Conservation (phyloP, 441 rosid genomes). For the Gossypium schwendimanii region DNA sequence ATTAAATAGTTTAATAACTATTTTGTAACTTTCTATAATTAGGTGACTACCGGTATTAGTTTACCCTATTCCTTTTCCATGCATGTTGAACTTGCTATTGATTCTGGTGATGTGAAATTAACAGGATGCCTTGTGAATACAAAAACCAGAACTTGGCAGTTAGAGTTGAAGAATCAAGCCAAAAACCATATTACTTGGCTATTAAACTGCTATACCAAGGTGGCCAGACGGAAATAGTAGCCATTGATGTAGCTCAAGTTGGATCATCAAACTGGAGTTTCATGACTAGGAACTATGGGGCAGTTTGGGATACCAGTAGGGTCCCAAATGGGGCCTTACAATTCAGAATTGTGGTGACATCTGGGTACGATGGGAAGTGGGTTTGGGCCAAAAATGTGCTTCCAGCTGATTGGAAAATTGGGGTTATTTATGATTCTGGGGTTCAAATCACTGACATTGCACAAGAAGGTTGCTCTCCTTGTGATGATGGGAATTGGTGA, state of each 20-base stretch:
- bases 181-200: slow-evolving; percentile 61
- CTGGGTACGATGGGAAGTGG: slow-evolving; percentile 80
- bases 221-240: slow-evolving; percentile 83
- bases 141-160: slow-evolving; percentile 54
- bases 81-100: neutral
- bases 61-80: no score
- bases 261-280: slow-evolving; percentile 62
- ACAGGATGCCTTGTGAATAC: slow-evolving; percentile 77
- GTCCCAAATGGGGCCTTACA: slow-evolving; percentile 71
- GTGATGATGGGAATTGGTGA: slow-evolving; percentile 50
- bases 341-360: slow-evolving; percentile 57
- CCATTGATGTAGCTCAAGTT: slow-evolving; percentile 63
- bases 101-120: neutral
- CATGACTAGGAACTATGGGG: slow-evolving; percentile 62
- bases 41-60: no score
- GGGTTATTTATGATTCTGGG: slow-evolving; percentile 54
- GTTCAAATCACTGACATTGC: slow-evolving; percentile 70
- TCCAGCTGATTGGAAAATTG: slow-evolving; percentile 61
- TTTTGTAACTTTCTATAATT: no score
- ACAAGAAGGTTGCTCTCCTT: slow-evolving; percentile 70
- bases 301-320: slow-evolving; percentile 62
- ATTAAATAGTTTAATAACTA: no score
- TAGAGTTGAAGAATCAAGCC: slow-evolving; percentile 80
- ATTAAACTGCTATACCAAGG: slow-evolving; percentile 76
- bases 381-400: slow-evolving; percentile 63